Conservation (phyloP, 2,329 filamentous ascomycete species). For the Aureobasidium sp. region DNA sequence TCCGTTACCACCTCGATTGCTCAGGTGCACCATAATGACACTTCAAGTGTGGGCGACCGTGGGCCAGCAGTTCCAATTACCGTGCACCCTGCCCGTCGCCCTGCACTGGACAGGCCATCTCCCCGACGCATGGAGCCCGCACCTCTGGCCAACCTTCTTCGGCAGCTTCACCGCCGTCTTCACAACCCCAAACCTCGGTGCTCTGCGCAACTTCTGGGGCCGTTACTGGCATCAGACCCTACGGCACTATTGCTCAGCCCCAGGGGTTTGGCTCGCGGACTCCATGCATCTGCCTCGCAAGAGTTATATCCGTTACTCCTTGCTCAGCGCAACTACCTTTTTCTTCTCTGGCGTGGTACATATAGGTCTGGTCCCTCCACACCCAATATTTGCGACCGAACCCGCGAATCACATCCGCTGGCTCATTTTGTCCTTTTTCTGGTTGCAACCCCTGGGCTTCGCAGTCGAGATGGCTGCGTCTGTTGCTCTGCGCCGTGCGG, state of each 20-base stretch:
- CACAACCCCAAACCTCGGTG: conserved; percentile 15
- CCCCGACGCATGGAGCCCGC: conserved; percentile 20
- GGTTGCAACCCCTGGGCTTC: conserved; percentile 22
- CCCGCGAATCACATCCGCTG: not conserved
- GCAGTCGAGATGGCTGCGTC: conserved; percentile 18
- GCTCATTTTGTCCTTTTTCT: conserved; percentile 21
- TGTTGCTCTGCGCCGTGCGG: not conserved
- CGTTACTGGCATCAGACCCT: conserved; percentile 27
- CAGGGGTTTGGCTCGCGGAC: conserved; percentile 20
- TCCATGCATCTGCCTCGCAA: conserved; percentile 13
- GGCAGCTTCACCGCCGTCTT: conserved; percentile 16
- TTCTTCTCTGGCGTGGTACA: conserved; percentile 23
- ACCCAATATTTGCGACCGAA: conserved; percentile 17
- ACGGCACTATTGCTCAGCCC: conserved; percentile 19
- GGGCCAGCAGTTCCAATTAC: conserved; percentile 20
- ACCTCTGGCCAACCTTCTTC: conserved; percentile 23
- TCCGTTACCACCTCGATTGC: conserved; percentile 15
- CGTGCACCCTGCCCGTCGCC: conserved; percentile 18
- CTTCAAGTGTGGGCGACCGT: conserved; percentile 22
- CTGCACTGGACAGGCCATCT: conserved; percentile 17
- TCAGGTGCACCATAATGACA: conserved; percentile 19
- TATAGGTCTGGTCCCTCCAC: conserved; percentile 24
- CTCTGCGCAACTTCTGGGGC: conserved; percentile 24
- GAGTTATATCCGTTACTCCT: conserved; percentile 17
- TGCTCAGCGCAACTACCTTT: conserved; percentile 21